Conservation (phyloP, 2,329 filamentous ascomycete species). For the Exophiala lecanii-corni region DNA sequence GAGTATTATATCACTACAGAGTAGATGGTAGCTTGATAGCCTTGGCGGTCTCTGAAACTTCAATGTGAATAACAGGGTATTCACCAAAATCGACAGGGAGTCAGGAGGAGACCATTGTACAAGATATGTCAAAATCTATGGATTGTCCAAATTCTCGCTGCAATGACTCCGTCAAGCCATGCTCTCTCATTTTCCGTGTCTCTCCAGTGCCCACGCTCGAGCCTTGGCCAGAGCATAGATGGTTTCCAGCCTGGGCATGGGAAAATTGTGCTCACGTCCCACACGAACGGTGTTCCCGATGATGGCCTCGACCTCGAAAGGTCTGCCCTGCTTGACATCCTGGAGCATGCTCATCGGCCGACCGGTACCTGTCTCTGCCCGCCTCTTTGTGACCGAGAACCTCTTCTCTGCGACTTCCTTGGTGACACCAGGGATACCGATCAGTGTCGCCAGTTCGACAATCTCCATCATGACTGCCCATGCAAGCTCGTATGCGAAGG, state of each 20-base stretch:
- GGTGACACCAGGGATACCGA: slow-evolving; percentile 40
- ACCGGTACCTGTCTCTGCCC: slow-evolving; percentile 33
- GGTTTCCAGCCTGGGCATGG: slow-evolving; percentile 26
- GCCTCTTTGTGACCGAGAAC: slow-evolving; percentile 38
- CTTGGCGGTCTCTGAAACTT: too few relatives aligned
- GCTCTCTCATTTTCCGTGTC: not conserved
- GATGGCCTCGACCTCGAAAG: slow-evolving; percentile 53
- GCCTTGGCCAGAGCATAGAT: slow-evolving; percentile 29
- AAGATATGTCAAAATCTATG: too few relatives aligned
- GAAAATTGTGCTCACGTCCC: slow-evolving; percentile 44
- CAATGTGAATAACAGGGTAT: too few relatives aligned
- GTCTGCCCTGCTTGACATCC: slow-evolving; percentile 47
- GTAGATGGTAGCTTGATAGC: too few relatives aligned
- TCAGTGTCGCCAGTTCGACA: slow-evolving; percentile 40
- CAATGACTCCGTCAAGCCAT: too few relatives aligned
- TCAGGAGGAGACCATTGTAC: too few relatives aligned
- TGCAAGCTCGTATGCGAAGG: slow-evolving; percentile 36
- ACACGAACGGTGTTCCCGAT: slow-evolving; percentile 53
- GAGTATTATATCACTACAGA: too few relatives aligned
- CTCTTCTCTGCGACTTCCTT: slow-evolving; percentile 41
- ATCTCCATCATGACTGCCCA: slow-evolving; percentile 47
- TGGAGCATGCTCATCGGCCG: slow-evolving; percentile 49
- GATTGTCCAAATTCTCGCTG: too few relatives aligned
- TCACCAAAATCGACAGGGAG: too few relatives aligned
- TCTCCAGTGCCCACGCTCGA: slow-evolving; percentile 22